Conservation (phyloP, 2,329 filamentous ascomycete genomes). For the Cercospora sesami region DNA sequence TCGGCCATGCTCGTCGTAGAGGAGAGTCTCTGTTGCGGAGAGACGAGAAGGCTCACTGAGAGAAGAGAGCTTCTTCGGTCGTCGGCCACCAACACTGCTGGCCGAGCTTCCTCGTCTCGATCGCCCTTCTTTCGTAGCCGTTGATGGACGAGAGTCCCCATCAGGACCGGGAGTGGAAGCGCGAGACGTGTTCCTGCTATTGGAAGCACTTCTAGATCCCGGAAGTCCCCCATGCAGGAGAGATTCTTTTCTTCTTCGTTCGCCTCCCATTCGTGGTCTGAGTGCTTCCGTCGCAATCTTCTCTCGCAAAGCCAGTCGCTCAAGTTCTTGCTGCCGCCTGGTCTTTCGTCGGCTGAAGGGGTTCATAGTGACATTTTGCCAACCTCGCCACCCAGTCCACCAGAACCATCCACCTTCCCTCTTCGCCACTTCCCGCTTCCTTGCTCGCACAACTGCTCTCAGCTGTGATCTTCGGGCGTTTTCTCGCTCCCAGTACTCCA, state of each 20-base stretch:
- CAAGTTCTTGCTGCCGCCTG: slow-evolving; percentile 34
- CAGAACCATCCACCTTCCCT: slow-evolving; percentile 74
- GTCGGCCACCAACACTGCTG: slow-evolving; percentile 21
- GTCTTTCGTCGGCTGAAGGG: slow-evolving; percentile 31
- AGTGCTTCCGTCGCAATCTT: slow-evolving; percentile 25
- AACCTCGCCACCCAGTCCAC: slow-evolving; percentile 75
- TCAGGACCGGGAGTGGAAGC: slow-evolving; percentile 34
- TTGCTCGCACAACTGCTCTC: slow-evolving; percentile 66
- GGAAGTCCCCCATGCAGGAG: slow-evolving; percentile 29
- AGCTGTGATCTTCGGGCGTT: slow-evolving; percentile 82
- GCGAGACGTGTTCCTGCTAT: slow-evolving; percentile 26
- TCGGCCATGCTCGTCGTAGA: slow-evolving; percentile 26
- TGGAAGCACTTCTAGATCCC: slow-evolving; percentile 27
- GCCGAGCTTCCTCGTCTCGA: slow-evolving; percentile 31
- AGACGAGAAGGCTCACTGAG: slow-evolving; percentile 31
- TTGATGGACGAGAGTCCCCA: slow-evolving; percentile 11
- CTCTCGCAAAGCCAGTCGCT: slow-evolving; percentile 34
- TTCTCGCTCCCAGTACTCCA: slow-evolving; percentile 95
- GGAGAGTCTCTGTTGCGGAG: slow-evolving; percentile 33
- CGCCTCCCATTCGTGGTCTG: slow-evolving; percentile 3
- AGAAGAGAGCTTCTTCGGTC: slow-evolving; percentile 24
- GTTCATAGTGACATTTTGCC: slow-evolving; percentile 40
- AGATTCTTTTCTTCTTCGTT: slow-evolving; percentile 15
- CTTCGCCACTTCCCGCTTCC: slow-evolving; percentile 68
- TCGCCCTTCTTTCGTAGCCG: slow-evolving; percentile 22